These are phyloP conservation scores for Epichloe sp. DNA, from an alignment of 2,329 filamentous ascomycete genomes.

Conservation along the genomic window DNA sequence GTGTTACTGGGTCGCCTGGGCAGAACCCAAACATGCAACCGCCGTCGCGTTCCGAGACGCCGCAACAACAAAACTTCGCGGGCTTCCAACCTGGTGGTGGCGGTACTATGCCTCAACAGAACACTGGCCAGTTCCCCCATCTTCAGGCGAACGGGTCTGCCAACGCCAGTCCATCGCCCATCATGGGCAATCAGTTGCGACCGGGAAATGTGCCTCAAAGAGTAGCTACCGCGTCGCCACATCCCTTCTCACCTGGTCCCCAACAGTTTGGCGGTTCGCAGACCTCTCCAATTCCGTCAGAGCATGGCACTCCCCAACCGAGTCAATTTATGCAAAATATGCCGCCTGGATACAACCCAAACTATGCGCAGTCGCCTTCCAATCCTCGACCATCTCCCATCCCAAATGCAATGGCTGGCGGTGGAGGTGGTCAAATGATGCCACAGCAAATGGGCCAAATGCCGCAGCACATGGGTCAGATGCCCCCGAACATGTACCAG, in stretches of 20 bases:
- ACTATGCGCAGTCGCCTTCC: slow-evolving; percentile 43
- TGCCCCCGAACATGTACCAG: slow-evolving; percentile 31
- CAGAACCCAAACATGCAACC: slow-evolving; percentile 62
- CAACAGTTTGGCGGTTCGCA: slow-evolving; percentile 56
- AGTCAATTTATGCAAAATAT: slow-evolving; percentile 54
- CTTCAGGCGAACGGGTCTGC: slow-evolving; percentile 67
- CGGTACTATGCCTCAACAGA: slow-evolving; percentile 46
- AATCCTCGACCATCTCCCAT: slow-evolving; percentile 42
- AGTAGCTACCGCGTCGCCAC: slow-evolving; percentile 84
- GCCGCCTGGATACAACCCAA: slow-evolving; percentile 43
- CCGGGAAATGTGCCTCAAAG: slow-evolving; percentile 60
- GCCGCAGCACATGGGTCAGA: slow-evolving; percentile 34
- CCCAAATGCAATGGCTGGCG: slow-evolving; percentile 34
- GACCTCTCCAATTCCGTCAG: slow-evolving; percentile 63
- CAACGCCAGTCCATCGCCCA: slow-evolving; percentile 84
- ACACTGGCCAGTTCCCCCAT: slow-evolving; percentile 58
- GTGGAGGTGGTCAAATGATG: slow-evolving; percentile 35
- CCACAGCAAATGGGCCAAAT: slow-evolving; percentile 36
- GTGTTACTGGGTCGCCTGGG: slow-evolving; percentile 67
- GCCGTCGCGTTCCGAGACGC: slow-evolving; percentile 82
- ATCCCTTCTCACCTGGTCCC: slow-evolving; percentile 69
- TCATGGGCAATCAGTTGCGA: slow-evolving; percentile 70
- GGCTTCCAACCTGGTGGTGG: slow-evolving; percentile 56
- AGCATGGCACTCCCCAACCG: slow-evolving; percentile 65
- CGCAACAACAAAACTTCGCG: slow-evolving; percentile 62